Base-by-base conservation (phyloP, 257 asterid genomes). In the Solanum chaucha region DNA sequence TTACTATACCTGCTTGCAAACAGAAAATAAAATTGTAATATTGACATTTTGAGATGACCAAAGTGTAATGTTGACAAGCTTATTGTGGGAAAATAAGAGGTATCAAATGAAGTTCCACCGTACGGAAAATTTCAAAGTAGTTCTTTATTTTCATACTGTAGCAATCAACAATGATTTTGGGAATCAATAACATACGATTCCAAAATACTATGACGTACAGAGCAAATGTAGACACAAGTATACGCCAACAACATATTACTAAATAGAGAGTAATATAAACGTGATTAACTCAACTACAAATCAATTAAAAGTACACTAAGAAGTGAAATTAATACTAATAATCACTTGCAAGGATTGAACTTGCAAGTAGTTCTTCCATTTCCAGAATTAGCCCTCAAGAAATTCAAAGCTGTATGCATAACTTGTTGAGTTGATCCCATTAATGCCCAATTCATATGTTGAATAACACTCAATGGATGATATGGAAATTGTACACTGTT, bases 311-410 rank as follows among this genome's bases (percentile, higher is more conserved):
- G 48, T 19, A 72, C 12, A 72, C 15, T 1, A 72, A n/a, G 28
- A 34, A 19, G 2, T 4, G 46, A 72, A 73, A 36, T 51, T 81
- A 22, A 70, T 24, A 20, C 20, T 32, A 41, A 22, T 20, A 35
- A 89, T 92, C 95, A 94, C 61, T 89, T 89, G 98, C 99, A 97
- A 82, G 93, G 13, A 80, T 91, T 92, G 87, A 95, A 90, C 36
- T 86, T 92, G 92, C 99, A 97, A 71, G 97, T 87, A 34, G 92
- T 87, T 20, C 82, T 86, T 8, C 88, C 88, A 32, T 89, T 32
- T 89, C 99, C 99, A 0, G 94, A 89, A 88, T 97, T 97, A 2
- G 98, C 99, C 92, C 88, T 93, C 94, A 91, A 89, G 94, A 97
- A 97, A 88, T 82, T 35, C 88, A 92, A 89, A 35, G 98, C 99